Evolutionary conservation across 2,329 filamentous ascomycete species (phyloP), one percentile per base, ranked within the genome.

Genomic region (Xylogone sp.): DNA sequence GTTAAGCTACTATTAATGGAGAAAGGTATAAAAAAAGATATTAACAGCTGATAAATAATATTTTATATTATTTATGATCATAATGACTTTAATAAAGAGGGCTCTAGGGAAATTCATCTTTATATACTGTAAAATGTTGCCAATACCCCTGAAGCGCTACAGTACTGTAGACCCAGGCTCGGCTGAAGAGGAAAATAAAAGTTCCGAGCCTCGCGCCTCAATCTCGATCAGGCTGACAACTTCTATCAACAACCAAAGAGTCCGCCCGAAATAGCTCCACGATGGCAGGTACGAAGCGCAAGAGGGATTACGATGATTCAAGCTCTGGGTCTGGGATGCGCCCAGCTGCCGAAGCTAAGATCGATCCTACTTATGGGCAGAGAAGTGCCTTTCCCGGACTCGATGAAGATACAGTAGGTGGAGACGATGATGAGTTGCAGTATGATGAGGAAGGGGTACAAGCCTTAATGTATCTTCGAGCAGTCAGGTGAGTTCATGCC

Each of bases 331-430:
- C 59, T 48, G 62, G 52, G 47, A 57, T 51, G n/a, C 53, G 59
- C 16, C 47, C 57, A 34, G 46, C 55, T 12, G 55, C 53, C 10
- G 62, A 65, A 48, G 59, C 58, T 13, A 70, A 70, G 42, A 67
- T 84, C 53, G 79, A 90, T 65, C 78, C 82, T 9, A 79, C 82
- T 2, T 89, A 83, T 67, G 87, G 87, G 42, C 87, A 90, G 69
- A 81, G 83, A 67, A 82, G 83, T 61, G 86, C 86, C 43, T 87
- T 91, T 59, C 84, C 86, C 6, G 78, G 78, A n/a, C 69, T 82
- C 13, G 78, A 82, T 44, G 73, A 77, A 53, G 52, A 65, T 68
- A 71, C 42, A 3, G 21, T 34, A 3, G 29, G 48, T 39, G 56
- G 46, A 45, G 62, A 62, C 9, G 79, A 79, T 46, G 78, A 82